Evolutionary conservation across 805 yeast genomes (phyloP), one percentile per base, ranked within the genome.

Genomic region (Candida krabiensis): DNA sequence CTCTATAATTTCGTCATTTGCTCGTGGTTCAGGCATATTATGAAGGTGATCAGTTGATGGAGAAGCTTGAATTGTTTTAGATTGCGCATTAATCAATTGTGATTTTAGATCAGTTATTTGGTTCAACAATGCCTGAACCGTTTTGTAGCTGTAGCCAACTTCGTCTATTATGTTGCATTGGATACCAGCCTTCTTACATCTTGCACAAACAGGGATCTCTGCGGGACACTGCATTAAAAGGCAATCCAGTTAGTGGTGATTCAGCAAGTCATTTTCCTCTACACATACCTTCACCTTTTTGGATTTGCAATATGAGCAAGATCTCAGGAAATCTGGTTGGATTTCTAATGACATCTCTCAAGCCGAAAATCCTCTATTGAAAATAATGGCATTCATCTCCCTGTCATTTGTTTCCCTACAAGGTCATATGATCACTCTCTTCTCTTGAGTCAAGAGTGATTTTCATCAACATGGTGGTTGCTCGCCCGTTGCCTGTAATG

Each of bases 251-350:
- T n/a, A 27, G 24, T 23, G 17, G 16, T 8, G 19, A 4, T n/a
- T 3, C 21, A 22, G 19, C n/a, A n/a, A n/a, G 9, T 17, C 16
- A 9, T 18, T 18, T 17, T 17, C 19, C 11, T 11, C 25, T 19
- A 24, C 8, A 44, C 57, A 4, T 41, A 53, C 57, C 30, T 50
- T 53, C 1, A 53, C 52, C 19, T 53, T 53, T 24, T 52, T 52
- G 8, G 38, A 37, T 30, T 52, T 52, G 37, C 56, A 53, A n/a
- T 41, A 41, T 1, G 46, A 33, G 19, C 58, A 53, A 3, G 56
- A 49, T 15, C 47, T 50, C 9, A 40, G 41, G 17, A 41, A 41
- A 31, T 50, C 52, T 4, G 53, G 53, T 9, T 43, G 24, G 8
- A 40, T 35, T 24, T 9, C 15, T 6, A 33, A 21, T 11, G 24